Percentiles rank a stretch among this genome's conserved stretches.
Evolutionary conservation across 768 basidiomycete species (phyloP).

Genomic region (Hebeloma cylindrosporum): DNA sequence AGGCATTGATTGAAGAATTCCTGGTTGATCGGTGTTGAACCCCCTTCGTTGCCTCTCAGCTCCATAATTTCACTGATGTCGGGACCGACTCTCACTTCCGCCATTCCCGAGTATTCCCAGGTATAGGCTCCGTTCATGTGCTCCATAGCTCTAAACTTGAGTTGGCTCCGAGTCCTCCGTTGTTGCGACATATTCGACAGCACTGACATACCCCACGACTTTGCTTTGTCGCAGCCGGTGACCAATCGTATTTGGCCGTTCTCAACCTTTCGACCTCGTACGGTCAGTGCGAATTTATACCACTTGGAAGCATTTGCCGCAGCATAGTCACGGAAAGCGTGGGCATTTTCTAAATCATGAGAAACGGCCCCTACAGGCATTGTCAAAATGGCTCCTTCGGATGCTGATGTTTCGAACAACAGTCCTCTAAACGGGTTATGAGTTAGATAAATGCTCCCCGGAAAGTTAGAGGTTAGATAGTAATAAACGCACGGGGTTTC

Average conservation of each 20-base stretch:
- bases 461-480: background rate
- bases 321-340: slow-evolving; percentile 6
- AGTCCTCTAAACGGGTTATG: background rate
- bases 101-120: slow-evolving; percentile 1
- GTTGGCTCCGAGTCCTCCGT: background rate
- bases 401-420: slow-evolving; percentile 9
- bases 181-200: background rate
- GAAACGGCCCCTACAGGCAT: slow-evolving; percentile 18
- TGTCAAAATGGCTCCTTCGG: slow-evolving; percentile 15
- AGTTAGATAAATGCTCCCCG: background rate
- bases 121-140: background rate
- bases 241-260: slow-evolving; percentile 29
- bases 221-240: slow-evolving; percentile 23
- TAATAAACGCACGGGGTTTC: slow-evolving; percentile 1
- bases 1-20: slow-evolving; percentile 8
- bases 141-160: background rate
- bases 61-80: slow-evolving; percentile 1
- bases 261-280: slow-evolving; percentile 15
- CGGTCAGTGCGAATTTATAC: slow-evolving; percentile 17
- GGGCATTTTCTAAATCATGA: slow-evolving; percentile 9
- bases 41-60: background rate
- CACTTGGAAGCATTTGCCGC: slow-evolving; percentile 11
- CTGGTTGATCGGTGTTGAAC: background rate
- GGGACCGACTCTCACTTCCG: slow-evolving; percentile 8
- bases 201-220: slow-evolving; percentile 25